Conservation (phyloP, 192 early-diverging fungal genomes). For the Lunasporangiospora selenospora region DNA sequence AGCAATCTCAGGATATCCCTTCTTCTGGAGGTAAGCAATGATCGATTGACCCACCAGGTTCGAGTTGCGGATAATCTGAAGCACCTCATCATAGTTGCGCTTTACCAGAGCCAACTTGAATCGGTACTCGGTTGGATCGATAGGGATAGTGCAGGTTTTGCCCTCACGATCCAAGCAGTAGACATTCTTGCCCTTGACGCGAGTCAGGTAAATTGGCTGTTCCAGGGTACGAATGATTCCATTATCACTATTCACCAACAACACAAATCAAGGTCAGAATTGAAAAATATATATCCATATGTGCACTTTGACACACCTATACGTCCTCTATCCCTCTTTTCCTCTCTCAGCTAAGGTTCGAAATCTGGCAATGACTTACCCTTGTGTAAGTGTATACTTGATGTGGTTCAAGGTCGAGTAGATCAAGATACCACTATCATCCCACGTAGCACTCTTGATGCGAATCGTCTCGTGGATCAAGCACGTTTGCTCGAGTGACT, state of each 20-base stretch:
- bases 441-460: slow-evolving; percentile 98
- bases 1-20: slow-evolving; percentile 99
- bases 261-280: neutral
- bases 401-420: slow-evolving; percentile 99
- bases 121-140: slow-evolving; percentile 98
- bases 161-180: slow-evolving; percentile 92
- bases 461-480: slow-evolving; percentile 97
- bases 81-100: slow-evolving; percentile 95
- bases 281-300: neutral
- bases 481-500: slow-evolving; percentile 87
- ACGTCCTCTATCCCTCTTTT: neutral
- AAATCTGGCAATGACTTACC: slow-evolving; percentile 56
- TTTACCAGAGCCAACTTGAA: slow-evolving; percentile 95
- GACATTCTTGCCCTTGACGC: slow-evolving; percentile 85
- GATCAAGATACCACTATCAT: slow-evolving; percentile 88
- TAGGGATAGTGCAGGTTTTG: slow-evolving; percentile 82
- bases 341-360: neutral
- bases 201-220: slow-evolving; percentile 92
- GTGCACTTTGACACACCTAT: no score
- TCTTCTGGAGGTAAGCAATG: slow-evolving; percentile 99
- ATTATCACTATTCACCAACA: slow-evolving; percentile 70
- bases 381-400: slow-evolving; percentile 95
- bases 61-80: slow-evolving; percentile 94
- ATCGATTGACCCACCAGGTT: slow-evolving; percentile 98
- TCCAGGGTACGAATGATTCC: slow-evolving; percentile 98